These are phyloP conservation scores for Aspergillus calidoustus DNA, from an alignment of 2,329 filamentous ascomycete genomes.

Conservation along the genomic window DNA sequence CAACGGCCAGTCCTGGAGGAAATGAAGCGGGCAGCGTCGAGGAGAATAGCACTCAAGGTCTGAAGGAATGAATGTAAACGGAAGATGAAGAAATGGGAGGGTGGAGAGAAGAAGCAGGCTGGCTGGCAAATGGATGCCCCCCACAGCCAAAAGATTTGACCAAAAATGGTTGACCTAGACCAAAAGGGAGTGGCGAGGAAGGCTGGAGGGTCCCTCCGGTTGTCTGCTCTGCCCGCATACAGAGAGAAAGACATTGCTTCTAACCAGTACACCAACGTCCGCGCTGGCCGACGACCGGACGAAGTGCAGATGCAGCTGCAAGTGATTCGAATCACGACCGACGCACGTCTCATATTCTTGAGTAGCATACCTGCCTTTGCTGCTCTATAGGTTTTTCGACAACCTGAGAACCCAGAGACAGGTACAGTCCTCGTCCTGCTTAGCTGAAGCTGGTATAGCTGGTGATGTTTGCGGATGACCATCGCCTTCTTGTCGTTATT, in stretches of 20 bases:
- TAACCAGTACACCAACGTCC: neutral
- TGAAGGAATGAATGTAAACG: neutral
- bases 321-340: constrained; percentile 12
- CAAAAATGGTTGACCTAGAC: neutral
- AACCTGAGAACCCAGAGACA: neutral
- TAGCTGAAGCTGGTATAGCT: neutral
- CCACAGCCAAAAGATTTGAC: neutral
- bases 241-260: neutral
- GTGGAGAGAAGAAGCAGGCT: neutral
- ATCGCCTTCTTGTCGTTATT: neutral
- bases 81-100: neutral
- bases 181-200: neutral
- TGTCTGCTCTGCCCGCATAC: neutral
- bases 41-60: neutral
- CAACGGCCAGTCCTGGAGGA: neutral
- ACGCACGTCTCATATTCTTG: neutral
- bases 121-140: neutral
- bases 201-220: neutral
- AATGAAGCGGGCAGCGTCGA: neutral
- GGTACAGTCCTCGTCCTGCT: neutral
- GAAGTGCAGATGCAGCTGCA: constrained; percentile 11
- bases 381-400: neutral
- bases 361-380: neutral
- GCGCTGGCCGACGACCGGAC: neutral
- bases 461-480: neutral